Conservation (phyloP, 1,139 yeast genomes). For the Hemisphaericaspora subhashii region DNA sequence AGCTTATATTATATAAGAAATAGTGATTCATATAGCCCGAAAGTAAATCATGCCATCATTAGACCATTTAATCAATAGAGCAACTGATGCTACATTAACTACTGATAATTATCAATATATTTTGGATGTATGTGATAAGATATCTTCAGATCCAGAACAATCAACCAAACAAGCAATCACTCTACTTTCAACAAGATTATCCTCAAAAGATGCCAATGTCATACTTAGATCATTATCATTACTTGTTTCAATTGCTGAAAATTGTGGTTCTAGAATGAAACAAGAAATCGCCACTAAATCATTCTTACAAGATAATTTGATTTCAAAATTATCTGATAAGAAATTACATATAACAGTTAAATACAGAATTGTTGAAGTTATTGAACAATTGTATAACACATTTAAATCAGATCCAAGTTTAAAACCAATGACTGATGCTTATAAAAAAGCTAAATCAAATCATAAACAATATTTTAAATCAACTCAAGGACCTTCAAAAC, state of each 20-base stretch:
- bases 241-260: constrained; percentile 79
- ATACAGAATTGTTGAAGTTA: constrained; percentile 61
- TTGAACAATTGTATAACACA: constrained; percentile 61
- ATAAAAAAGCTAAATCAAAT: constrained; percentile 39
- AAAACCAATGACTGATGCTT: constrained; percentile 66
- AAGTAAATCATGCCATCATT: constrained; percentile 15
- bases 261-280: constrained; percentile 86
- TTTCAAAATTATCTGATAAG: constrained; percentile 55
- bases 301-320: constrained; percentile 57
- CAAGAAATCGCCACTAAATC: constrained; percentile 75
- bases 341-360: constrained; percentile 70
- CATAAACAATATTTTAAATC: constrained; percentile 43
- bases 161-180: constrained; percentile 53
- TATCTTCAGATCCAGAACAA: constrained; percentile 69
- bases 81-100: constrained; percentile 84
- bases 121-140: constrained; percentile 79
- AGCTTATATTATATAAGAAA: too few relatives aligned
- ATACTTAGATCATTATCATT: constrained; percentile 72
- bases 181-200: constrained; percentile 53
- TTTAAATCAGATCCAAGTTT: constrained; percentile 73
- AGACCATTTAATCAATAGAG: constrained; percentile 43
- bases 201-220: constrained; percentile 74
- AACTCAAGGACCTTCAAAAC: constrained; percentile 51
- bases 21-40: too few relatives aligned
- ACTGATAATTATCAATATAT: constrained; percentile 85